Evolutionary conservation across 164 flowering plant species (phyloP), one percentile per base, ranked within the genome.

Genomic region (Berberis vulgaris): DNA sequence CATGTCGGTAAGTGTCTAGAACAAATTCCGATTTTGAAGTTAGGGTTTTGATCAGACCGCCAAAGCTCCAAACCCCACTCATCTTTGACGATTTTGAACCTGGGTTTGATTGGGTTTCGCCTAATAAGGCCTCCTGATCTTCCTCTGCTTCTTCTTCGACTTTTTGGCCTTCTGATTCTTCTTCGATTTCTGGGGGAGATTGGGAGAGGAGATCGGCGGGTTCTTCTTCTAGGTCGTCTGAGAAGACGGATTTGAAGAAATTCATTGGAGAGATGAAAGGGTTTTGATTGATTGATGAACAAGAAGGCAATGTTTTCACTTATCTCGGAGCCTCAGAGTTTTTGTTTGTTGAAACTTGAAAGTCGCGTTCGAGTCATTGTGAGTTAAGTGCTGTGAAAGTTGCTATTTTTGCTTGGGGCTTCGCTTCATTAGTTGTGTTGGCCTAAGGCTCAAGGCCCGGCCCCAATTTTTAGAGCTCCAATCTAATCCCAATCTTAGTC

Each of bases 241-340:
- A 44, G 84, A 91, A 86, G 60, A 86, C 87, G 53, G 91, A 79
- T 73, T 80, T 88, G 87, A 91, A 86, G 81, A 88, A 85, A 76
- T 87, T 63, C 97, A 89, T 89, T 3, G 5, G 1, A 47, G 10
- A 47, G 1, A 6, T 47, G 50, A 47, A 47, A 2, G 26, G 26
- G 26, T 26, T 26, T 26, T 26, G 26, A 26, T 26, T 26, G 26
- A 26, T 26, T 26, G 26, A 26, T 26, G 26, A 26, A 26, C 26
- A 26, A 26, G 26, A 26, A 0, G 26, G 26, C 26, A 26, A 26
- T 26, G 26, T 26, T 26, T 26, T 26, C 26, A 26, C 26, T 26
- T 26, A 26, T 26, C 26, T 26, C 26, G 26, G 26, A 26, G 26
- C 26, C 26, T 26, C 26, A 26, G 26, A 26, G 26, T 26, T 26